A percentile compares a stretch with the other conserved stretches of the same genome.
These are phyloP conservation scores for Aspergillus hiratsukae DNA, from an alignment of 2,329 filamentous ascomycete genomes.

Conservation along the genomic window DNA sequence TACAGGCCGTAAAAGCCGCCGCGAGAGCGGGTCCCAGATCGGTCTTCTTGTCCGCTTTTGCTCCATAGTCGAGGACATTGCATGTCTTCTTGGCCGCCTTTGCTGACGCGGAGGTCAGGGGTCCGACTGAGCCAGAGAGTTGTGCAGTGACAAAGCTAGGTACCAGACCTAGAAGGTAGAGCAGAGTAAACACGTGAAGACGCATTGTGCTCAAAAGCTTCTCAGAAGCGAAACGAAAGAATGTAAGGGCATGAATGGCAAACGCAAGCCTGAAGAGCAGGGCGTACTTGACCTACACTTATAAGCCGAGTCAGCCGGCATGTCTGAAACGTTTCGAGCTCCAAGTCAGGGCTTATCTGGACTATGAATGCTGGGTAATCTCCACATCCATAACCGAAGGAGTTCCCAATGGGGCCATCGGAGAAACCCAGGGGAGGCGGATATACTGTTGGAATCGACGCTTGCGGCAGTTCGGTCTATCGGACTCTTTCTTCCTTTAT, in stretches of 20 bases:
- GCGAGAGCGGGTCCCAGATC: slow-evolving; percentile 49
- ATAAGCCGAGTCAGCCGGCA: not conserved
- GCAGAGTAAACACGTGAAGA: slow-evolving; percentile 5
- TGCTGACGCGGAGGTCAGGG: slow-evolving; percentile 36
- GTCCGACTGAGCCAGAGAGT: slow-evolving; percentile 43
- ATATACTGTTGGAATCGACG: no score
- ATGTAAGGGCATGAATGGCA: not conserved
- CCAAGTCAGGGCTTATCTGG: no score
- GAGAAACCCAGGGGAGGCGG: no score
- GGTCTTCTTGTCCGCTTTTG: slow-evolving; percentile 47
- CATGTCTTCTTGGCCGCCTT: slow-evolving; percentile 50
- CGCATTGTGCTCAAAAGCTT: slow-evolving; percentile 2
- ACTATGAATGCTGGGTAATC: no score
- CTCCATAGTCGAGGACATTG: slow-evolving; percentile 52
- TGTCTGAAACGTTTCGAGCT: not conserved
- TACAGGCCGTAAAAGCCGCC: slow-evolving; percentile 49
- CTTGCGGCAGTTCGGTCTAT: no score
- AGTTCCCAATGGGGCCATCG: no score
- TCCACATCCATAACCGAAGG: no score
- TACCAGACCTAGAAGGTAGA: slow-evolving; percentile 18
- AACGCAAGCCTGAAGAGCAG: not conserved
- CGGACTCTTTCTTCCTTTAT: no score
- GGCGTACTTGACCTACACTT: not conserved
- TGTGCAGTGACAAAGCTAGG: slow-evolving; percentile 31
- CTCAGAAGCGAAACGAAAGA: not conserved